Percentiles rank a stretch among this genome's conserved stretches.
phyloP scores from a whole-genome alignment of 2,329 filamentous ascomycete genomes.

The Gyromitra esculenta region DNA sequence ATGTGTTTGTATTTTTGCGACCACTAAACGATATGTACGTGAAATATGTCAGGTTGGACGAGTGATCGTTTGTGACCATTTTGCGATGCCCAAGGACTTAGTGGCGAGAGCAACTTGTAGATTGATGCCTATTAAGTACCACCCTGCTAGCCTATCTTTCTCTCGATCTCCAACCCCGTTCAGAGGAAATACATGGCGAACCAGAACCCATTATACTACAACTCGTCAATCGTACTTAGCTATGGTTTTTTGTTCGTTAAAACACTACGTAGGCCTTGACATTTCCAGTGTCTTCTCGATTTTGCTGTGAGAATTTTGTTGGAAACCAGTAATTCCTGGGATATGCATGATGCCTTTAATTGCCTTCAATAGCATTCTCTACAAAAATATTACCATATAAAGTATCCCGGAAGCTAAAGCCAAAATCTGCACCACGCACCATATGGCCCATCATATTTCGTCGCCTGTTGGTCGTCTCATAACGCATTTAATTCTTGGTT shows the following conservation, averaged over 20 bases:
- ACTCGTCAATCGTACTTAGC: too few relatives aligned
- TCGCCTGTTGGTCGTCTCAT: neutral
- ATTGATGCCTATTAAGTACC: neutral
- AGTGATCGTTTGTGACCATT: slow-evolving; percentile 1
- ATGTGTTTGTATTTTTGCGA: neutral
- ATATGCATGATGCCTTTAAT: neutral
- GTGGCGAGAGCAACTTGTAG: neutral
- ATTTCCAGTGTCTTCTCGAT: neutral
- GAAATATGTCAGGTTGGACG: neutral
- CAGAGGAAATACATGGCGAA: too few relatives aligned
- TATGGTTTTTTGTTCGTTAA: too few relatives aligned
- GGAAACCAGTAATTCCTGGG: neutral
- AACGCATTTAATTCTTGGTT: neutral
- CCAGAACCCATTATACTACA: too few relatives aligned
- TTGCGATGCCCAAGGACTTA: neutral
- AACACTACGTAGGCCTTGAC: too few relatives aligned
- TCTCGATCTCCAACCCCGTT: neutral
- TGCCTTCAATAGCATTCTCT: neutral
- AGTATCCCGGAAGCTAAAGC: neutral
- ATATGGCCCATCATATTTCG: neutral
- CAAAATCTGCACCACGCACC: neutral
- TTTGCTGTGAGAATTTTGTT: neutral
- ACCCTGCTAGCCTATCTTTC: neutral
- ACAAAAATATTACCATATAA: neutral
- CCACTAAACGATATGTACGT: neutral